Conservation (phyloP, 2,329 filamentous ascomycete species). For the Colletotrichum noveboracense region DNA sequence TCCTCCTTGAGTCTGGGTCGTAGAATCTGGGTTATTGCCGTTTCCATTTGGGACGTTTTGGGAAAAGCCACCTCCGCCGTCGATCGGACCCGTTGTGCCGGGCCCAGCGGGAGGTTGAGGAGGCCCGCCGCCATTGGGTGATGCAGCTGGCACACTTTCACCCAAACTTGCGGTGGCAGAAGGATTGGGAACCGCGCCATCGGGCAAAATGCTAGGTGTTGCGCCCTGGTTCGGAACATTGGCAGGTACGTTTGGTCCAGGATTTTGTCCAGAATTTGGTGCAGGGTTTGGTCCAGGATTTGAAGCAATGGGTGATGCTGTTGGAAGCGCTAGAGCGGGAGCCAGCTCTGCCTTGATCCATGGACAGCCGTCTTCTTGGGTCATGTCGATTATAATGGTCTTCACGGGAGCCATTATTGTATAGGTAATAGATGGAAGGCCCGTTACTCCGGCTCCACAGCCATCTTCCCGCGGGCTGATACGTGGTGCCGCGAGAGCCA, state of each 20-base stretch:
- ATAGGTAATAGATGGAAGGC: background rate
- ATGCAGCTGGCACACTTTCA: background rate
- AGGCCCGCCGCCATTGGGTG: background rate
- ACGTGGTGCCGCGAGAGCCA: background rate
- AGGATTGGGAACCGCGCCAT: background rate
- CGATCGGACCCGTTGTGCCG: background rate
- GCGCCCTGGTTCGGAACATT: background rate
- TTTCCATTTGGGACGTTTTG: background rate
- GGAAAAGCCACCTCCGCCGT: background rate
- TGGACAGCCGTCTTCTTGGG: background rate
- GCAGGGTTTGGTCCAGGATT: background rate
- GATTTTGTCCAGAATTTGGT: background rate
- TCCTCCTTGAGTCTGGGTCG: background rate
- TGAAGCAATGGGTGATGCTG: background rate
- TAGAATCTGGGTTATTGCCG: background rate
- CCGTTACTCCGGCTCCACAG: background rate
- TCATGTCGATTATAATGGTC: background rate
- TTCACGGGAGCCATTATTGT: background rate
- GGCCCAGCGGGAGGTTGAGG: background rate
- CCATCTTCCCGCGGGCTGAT: background rate
- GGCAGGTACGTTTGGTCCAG: background rate
- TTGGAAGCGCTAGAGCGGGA: background rate
- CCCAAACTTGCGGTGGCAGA: background rate
- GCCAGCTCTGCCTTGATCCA: background rate
- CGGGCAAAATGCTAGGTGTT: background rate